Evolutionary conservation across 306 rosid species (phyloP).

Genomic region (Ormosia emarginata): DNA sequence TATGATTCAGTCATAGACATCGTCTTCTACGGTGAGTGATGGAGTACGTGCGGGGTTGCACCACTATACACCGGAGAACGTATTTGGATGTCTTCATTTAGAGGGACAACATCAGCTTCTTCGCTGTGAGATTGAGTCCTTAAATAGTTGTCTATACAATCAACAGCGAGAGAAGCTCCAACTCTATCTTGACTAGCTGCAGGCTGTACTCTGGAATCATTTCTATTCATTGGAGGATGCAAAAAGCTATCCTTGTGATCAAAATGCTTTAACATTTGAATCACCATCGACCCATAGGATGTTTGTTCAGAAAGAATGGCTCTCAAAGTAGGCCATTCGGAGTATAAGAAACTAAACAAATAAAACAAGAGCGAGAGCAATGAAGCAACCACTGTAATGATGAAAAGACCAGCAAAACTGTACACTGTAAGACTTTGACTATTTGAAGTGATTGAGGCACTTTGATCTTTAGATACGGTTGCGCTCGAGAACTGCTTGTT

Average conservation of each 20-base stretch:
- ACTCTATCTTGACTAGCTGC: background rate
- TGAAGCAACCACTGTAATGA: conserved; percentile 16
- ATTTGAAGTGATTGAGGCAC: background rate
- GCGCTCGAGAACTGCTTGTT: conserved; percentile 5
- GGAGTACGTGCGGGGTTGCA: no score
- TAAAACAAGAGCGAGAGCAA: background rate
- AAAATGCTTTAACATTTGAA: conserved; percentile 11
- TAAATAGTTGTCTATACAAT: background rate
- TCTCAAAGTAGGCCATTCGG: background rate
- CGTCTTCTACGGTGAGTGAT: no score
- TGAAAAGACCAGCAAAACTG: conserved; percentile 42
- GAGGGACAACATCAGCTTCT: no score
- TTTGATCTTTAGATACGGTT: background rate
- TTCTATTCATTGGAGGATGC: background rate
- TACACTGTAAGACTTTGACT: conserved; percentile 23
- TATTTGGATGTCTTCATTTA: no score
- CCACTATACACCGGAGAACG: no score
- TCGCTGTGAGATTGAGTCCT: no score
- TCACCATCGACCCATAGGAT: background rate
- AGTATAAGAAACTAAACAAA: background rate
- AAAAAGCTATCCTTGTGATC: background rate
- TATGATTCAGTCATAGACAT: no score
- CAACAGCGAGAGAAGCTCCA: background rate
- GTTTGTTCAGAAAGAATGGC: background rate
- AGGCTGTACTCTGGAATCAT: background rate